Conservation (phyloP, 768 basidiomycete genomes). For the Rhodotorula diobovata region DNA sequence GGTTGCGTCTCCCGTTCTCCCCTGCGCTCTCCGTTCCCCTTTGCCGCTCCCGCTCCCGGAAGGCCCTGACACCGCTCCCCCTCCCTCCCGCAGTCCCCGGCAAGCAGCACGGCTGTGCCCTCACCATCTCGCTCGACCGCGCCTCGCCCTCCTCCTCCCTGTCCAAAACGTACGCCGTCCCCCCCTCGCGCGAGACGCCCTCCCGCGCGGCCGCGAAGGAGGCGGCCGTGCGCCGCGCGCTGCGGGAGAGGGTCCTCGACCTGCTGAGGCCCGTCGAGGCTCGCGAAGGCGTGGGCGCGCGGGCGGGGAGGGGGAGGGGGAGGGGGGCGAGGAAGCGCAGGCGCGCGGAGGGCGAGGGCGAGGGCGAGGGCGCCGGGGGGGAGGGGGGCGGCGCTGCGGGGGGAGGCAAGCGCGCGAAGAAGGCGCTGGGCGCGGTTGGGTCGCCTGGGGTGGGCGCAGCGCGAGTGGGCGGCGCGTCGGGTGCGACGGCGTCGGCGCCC, state of each 20-base stretch:
- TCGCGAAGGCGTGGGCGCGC: background rate
- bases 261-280: background rate
- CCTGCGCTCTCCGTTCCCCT: background rate
- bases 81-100: background rate
- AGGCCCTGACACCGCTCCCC: too few species aligned
- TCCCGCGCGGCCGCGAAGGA: conserved; percentile 9
- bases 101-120: conserved; percentile 13
- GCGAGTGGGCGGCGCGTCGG: too few species aligned
- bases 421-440: background rate
- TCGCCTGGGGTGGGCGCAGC: too few species aligned
- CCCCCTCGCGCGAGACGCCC: background rate
- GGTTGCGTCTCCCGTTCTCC: background rate
- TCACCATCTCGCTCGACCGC: background rate
- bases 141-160: too few species aligned
- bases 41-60: rapidly evolving
- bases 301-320: background rate
- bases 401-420: background rate
- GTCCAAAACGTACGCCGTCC: background rate
- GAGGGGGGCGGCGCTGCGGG: background rate
- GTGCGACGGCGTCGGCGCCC: background rate
- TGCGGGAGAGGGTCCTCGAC: conserved; percentile 13
- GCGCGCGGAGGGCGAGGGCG: background rate
- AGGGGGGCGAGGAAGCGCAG: background rate
- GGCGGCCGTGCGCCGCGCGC: conserved; percentile 15
- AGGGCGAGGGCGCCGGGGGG: background rate